These are phyloP conservation scores for Trichophyton rubrum DNA, from an alignment of 2,329 filamentous ascomycete species.

Conservation along the genomic window DNA sequence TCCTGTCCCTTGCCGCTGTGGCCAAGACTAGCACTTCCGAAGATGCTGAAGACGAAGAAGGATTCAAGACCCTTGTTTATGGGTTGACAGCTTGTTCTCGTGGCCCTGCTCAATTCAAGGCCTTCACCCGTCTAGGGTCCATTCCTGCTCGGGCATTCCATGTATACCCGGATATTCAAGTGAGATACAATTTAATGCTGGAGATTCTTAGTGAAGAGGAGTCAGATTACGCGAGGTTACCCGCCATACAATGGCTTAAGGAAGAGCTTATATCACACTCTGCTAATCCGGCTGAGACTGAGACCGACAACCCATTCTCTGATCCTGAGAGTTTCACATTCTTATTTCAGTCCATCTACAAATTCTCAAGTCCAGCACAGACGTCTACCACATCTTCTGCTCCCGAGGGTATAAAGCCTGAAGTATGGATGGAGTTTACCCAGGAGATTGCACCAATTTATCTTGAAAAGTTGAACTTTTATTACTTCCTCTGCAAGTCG, in stretches of 20 bases:
- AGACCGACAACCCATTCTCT: constrained; percentile 20
- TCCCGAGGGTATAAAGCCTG: not conserved
- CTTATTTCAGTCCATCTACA: constrained; percentile 40
- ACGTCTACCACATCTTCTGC: constrained; percentile 22
- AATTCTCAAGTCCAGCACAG: constrained; percentile 15
- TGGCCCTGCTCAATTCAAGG: constrained; percentile 20
- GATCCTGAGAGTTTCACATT: constrained; percentile 25
- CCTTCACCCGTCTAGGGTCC: constrained; percentile 26
- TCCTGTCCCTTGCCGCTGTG: constrained; percentile 41
- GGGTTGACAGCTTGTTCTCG: constrained; percentile 28
- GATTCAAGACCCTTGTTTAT: constrained; percentile 43
- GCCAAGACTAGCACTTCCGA: constrained; percentile 33
- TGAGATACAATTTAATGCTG: constrained; percentile 42
- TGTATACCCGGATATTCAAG: constrained; percentile 40
- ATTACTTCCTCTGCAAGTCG: constrained; percentile 42
- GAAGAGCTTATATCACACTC: constrained; percentile 34
- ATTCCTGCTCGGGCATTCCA: constrained; percentile 33
- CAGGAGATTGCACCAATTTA: constrained; percentile 37
- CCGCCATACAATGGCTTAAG: constrained; percentile 49
- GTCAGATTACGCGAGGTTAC: constrained; percentile 43
- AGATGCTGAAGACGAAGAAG: constrained; percentile 37
- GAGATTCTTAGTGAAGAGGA: constrained; percentile 44
- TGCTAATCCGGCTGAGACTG: not conserved
- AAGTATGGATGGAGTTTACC: constrained; percentile 38
- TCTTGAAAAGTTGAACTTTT: constrained; percentile 46